A percentile compares a stretch with the other conserved stretches of the same genome.
Evolutionary conservation across 2,329 filamentous ascomycete species (phyloP).

Genomic region (Drechslera avenae): DNA sequence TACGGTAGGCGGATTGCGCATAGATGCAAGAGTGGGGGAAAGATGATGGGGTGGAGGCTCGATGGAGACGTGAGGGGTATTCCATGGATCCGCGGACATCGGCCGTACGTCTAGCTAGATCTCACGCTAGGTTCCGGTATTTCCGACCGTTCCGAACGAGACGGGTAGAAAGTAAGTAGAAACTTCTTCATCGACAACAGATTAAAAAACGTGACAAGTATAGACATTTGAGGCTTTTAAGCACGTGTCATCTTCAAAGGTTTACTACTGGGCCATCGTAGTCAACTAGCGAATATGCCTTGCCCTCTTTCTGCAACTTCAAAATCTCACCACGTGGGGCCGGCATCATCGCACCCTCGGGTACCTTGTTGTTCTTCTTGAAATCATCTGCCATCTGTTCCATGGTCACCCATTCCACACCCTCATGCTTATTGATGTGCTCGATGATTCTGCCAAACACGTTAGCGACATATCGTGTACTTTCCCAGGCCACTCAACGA

Average conservation of each 20-base stretch:
- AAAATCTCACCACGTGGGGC: constrained; percentile 60
- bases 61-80: constrained; percentile 15
- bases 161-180: not conserved
- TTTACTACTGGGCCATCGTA: constrained; percentile 24
- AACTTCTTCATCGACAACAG: too few species aligned
- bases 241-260: too few species aligned
- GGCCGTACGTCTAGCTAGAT: constrained; percentile 6
- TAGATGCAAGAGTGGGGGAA: constrained; percentile 33
- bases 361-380: constrained; percentile 66
- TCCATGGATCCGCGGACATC: not conserved
- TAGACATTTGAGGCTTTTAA: not conserved
- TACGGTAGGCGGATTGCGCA: constrained; percentile 13
- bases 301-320: constrained; percentile 48
- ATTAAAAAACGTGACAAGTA: not conserved
- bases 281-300: constrained; percentile 31
- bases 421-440: constrained; percentile 67
- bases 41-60: constrained; percentile 1
- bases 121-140: not conserved
- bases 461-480: not conserved
- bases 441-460: constrained; percentile 61
- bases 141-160: constrained; percentile 12
- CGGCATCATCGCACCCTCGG: constrained; percentile 66
- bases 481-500: not conserved
- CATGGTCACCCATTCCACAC: constrained; percentile 72
- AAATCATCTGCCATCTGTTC: constrained; percentile 75